Percentiles rank a stretch among this genome's conserved stretches.
Evolutionary conservation across 2,329 filamentous ascomycete species (phyloP).

Genomic region (Apiospora saccharicola): DNA sequence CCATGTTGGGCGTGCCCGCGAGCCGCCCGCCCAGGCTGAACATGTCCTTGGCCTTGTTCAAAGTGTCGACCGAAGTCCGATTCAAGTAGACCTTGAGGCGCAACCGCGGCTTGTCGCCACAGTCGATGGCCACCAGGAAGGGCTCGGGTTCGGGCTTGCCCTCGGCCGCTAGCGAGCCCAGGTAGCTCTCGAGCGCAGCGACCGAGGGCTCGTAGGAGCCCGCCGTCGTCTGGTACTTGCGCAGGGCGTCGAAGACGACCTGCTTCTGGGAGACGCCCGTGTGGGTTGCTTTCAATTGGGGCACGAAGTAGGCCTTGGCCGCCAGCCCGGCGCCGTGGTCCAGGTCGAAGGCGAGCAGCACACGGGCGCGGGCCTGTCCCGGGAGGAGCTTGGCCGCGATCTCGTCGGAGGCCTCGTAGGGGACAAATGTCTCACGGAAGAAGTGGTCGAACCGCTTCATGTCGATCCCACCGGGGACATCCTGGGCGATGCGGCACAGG

Average conservation of each 20-base stretch:
- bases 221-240: neutral
- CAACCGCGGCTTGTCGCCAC: neutral
- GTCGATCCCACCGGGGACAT: conserved; percentile 21
- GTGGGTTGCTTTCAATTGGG: neutral
- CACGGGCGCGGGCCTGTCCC: too few relatives aligned
- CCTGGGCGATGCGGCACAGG: neutral
- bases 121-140: neutral
- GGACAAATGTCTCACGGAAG: neutral
- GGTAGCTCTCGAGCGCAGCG: neutral
- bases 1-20: too few relatives aligned
- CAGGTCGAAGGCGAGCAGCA: neutral
- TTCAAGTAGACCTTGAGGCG: neutral
- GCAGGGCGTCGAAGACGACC: neutral
- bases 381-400: neutral
- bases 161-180: neutral
- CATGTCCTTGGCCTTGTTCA: neutral
- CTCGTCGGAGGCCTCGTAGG: neutral
- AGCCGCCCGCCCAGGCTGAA: neutral
- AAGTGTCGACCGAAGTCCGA: neutral
- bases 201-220: neutral
- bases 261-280: neutral
- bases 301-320: neutral
- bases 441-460: conserved; percentile 26
- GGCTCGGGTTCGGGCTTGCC: too few relatives aligned
- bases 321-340: neutral